Percentiles rank a stretch among this genome's conserved stretches.
Evolutionary conservation across 176 grass and related monocot species (phyloP).

Genomic region (Musa itinerans): DNA sequence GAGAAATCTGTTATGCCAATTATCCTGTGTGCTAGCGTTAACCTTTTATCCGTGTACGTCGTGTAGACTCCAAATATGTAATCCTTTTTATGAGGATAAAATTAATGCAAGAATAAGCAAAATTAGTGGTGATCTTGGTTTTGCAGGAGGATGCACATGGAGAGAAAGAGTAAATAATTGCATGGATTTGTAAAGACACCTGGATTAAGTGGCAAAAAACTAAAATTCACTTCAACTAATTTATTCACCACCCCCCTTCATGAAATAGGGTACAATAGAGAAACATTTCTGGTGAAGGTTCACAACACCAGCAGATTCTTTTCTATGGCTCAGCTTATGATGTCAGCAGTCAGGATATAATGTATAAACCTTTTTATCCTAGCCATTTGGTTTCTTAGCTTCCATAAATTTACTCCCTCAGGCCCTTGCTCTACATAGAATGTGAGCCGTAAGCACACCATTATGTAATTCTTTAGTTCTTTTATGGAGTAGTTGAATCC

Average conservation of each 20-base stretch:
- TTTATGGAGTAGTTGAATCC: neutral
- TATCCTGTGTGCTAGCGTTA: neutral
- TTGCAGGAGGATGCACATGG: neutral
- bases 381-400: neutral
- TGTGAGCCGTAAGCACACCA: neutral
- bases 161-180: neutral
- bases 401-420: neutral
- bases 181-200: neutral
- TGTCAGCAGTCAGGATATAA: too few species aligned
- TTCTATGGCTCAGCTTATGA: too few species aligned
- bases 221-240: too few species aligned
- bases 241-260: too few species aligned
- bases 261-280: too few species aligned
- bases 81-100: too few species aligned
- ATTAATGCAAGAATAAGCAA: too few species aligned
- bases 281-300: too few species aligned
- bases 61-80: too few species aligned
- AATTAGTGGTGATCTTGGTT: too few species aligned
- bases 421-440: neutral
- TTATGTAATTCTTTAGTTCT: neutral
- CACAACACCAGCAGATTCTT: too few species aligned
- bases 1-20: neutral
- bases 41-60: neutral
- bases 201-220: too few species aligned
- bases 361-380: neutral